A percentile compares a stretch with the other conserved stretches of the same genome.
Conservation (phyloP, 345 rosid species). For the Stellera chamaejasme region DNA sequence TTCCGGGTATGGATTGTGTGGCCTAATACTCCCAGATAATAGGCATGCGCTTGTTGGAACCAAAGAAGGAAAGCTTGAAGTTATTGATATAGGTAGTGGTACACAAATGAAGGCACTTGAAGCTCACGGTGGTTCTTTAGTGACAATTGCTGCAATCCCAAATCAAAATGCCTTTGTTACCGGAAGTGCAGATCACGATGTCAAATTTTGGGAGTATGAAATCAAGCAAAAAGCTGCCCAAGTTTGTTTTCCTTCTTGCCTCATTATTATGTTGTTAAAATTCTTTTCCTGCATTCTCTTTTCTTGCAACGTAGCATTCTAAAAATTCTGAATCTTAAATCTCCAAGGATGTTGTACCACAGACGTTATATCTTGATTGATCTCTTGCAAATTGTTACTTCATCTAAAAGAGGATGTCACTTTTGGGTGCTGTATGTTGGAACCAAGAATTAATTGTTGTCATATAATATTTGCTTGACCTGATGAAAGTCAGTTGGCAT, state of each 20-base stretch:
- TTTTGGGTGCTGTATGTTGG: too few relatives aligned
- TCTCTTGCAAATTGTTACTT: too few relatives aligned
- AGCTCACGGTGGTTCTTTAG: slow-evolving; percentile 85
- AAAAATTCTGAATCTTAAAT: background rate
- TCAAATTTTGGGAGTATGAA: slow-evolving; percentile 89
- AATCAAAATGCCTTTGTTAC: slow-evolving; percentile 80
- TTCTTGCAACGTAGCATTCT: background rate
- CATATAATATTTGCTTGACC: too few relatives aligned
- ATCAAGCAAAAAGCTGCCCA: slow-evolving; percentile 59
- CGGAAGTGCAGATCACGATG: slow-evolving; percentile 91
- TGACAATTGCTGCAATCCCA: slow-evolving; percentile 68
- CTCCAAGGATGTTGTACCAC: background rate
- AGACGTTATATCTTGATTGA: background rate
- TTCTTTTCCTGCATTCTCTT: background rate
- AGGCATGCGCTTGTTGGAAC: slow-evolving; percentile 91
- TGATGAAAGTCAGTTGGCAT: too few relatives aligned
- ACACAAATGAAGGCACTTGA: slow-evolving; percentile 59
- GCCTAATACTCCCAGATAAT: slow-evolving; percentile 73
- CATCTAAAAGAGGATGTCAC: too few relatives aligned
- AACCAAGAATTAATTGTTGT: too few relatives aligned
- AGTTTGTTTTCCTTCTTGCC: slow-evolving; percentile 30
- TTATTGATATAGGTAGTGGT: slow-evolving; percentile 83
- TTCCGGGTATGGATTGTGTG: slow-evolving; percentile 92
- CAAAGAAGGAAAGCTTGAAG: slow-evolving; percentile 73
- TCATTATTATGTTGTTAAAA: slow-evolving; percentile 5